phyloP scores from a whole-genome alignment of 2,329 filamentous ascomycete genomes.

The Alternaria infectoria region DNA sequence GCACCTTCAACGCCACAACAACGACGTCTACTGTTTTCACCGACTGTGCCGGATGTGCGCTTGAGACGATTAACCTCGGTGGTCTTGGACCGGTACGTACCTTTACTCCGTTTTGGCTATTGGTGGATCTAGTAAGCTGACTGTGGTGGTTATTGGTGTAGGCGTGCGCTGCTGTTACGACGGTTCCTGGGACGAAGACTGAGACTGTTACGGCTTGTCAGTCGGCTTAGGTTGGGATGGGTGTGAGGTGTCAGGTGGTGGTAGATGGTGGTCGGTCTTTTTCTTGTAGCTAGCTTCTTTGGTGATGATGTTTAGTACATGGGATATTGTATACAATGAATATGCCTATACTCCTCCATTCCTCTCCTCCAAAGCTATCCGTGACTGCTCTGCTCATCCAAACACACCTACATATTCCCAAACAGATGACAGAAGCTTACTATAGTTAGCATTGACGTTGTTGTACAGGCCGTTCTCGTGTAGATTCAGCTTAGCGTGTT shows the following conservation, averaged over 20 bases:
- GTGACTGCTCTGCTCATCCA: neutral
- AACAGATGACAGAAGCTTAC: neutral
- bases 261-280: neutral
- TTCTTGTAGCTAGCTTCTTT: neutral
- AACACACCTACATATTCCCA: neutral
- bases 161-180: constrained; percentile 28
- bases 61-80: constrained; percentile 15
- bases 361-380: neutral
- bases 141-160: constrained; percentile 12
- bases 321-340: neutral
- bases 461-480: neutral
- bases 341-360: neutral
- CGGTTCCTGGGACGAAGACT: constrained; percentile 21
- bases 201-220: constrained; percentile 19
- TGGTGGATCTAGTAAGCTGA: neutral
- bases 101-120: neutral
- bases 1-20: constrained; percentile 33
- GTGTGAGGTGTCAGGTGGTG: neutral
- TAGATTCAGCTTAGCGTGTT: neutral
- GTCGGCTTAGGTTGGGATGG: neutral
- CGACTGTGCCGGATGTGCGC: constrained; percentile 34
- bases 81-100: constrained; percentile 2
- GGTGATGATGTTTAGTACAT: neutral
- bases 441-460: neutral
- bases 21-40: constrained; percentile 33